Conservation (phyloP, 441 rosid species). For the Bocquillonia castaneifolia region DNA sequence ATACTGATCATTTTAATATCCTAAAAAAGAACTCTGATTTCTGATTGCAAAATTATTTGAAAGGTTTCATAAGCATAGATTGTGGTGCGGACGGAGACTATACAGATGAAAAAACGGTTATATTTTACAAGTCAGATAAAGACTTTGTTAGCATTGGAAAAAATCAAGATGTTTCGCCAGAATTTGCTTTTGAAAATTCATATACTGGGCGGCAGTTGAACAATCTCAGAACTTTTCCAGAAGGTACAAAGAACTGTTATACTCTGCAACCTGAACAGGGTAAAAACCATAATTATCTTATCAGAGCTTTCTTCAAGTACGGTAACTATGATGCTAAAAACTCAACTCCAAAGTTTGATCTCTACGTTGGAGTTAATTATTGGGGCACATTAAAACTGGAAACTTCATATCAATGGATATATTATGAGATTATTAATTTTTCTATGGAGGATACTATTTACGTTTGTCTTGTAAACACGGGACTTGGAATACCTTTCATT, state of each 20-base stretch:
- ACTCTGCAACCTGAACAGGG: neutral
- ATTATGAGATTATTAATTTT: slow-evolving; percentile 29
- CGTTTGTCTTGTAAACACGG: slow-evolving; percentile 45
- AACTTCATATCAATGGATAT: neutral
- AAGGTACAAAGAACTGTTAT: slow-evolving; percentile 32
- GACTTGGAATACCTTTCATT: slow-evolving; percentile 38
- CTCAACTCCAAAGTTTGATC: slow-evolving; percentile 31
- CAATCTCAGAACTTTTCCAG: slow-evolving; percentile 33
- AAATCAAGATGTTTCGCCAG: too few species aligned
- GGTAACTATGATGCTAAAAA: slow-evolving; percentile 39
- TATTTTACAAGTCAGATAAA: too few species aligned
- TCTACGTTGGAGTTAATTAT: slow-evolving; percentile 34
- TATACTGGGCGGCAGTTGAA: slow-evolving; percentile 4
- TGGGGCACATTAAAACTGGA: slow-evolving; percentile 34
- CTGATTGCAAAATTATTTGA: too few species aligned
- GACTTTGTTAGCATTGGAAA: too few species aligned
- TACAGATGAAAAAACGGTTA: too few species aligned
- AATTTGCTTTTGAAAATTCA: too few species aligned
- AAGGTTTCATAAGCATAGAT: too few species aligned
- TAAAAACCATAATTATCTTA: slow-evolving; percentile 20
- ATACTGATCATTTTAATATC: too few species aligned
- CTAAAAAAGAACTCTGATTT: too few species aligned
- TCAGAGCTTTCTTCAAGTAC: slow-evolving; percentile 34
- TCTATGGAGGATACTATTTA: slow-evolving; percentile 23
- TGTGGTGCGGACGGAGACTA: too few species aligned